Evolutionary conservation across 2,329 filamentous ascomycete genomes (phyloP).

Genomic region (Triangularia setosa): DNA sequence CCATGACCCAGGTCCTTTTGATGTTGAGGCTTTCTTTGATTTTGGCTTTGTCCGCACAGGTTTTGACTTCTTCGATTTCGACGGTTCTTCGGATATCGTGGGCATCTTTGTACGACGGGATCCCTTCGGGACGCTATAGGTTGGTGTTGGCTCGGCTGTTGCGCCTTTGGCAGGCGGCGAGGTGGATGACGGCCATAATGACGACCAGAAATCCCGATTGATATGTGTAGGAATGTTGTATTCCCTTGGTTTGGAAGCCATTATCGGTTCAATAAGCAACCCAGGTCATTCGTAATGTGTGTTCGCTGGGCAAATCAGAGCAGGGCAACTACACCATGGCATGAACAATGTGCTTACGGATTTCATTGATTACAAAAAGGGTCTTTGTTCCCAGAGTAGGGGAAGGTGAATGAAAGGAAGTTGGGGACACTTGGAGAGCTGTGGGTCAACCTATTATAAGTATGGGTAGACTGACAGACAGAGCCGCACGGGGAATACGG

Average conservation of each 20-base stretch:
- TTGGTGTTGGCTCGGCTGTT: slow-evolving; percentile 1
- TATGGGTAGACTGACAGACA: background rate
- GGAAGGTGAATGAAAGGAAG: background rate
- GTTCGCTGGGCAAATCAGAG: background rate
- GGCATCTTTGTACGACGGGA: slow-evolving; percentile 1
- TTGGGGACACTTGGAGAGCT: background rate
- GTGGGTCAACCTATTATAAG: background rate
- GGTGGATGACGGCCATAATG: background rate
- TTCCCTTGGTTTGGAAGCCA: slow-evolving; percentile 20
- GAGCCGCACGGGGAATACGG: background rate
- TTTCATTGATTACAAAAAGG: background rate
- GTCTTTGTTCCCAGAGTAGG: background rate
- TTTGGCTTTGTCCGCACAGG: slow-evolving; percentile 16
- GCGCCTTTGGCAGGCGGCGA: background rate
- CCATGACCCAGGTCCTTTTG: slow-evolving; percentile 12
- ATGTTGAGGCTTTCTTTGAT: background rate
- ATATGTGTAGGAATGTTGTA: slow-evolving; percentile 17
- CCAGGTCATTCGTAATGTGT: background rate
- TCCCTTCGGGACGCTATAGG: slow-evolving; percentile 3
- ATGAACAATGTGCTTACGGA: background rate
- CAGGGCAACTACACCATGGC: background rate
- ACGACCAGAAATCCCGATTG: slow-evolving; percentile 21
- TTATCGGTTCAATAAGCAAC: background rate
- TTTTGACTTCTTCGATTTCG: slow-evolving; percentile 16
- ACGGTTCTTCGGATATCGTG: slow-evolving; percentile 1